Evolutionary conservation across 768 basidiomycete species (phyloP), one percentile per base, ranked within the genome.

Genomic region (Psilocybe azurescens): DNA sequence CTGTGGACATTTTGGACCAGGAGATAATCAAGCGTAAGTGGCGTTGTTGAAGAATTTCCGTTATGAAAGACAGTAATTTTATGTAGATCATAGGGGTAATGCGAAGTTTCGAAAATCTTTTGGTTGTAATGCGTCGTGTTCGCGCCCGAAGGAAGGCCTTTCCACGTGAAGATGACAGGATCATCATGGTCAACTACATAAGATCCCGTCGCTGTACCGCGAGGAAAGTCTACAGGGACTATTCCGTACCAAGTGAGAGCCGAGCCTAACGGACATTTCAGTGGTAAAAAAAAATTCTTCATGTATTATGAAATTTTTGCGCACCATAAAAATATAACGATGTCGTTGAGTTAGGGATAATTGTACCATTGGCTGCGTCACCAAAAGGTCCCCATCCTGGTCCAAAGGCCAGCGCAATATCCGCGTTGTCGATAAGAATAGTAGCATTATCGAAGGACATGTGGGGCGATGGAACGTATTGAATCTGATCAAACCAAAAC

Each of bases 401-500:
- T 13, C 69, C 66, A 56, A 60, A 70, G 8, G 62, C 55, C 33
- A 36, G 33, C 6, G 7, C 33, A 36, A 1, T 36, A 36, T 74
- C 73, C 7, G 24, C 30, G 39, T 60, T 62, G 13, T 70, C 69
- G 4, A 73, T 47, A 10, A 67, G 28, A 16, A 73, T 56, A 2
- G 65, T 60, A 8, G 61, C 62, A 9, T 62, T 59, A 29, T 68
- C 68, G 28, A 69, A 46, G 7, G 63, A 30, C 3, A 65, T 53
- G 11, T 36, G 7, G n/a, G 56, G 62, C 5, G 68, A 53, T 5
- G 73, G 75, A 33, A 67, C 55, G 32, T 74, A 76, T 10, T 67
- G 58, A 20, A 76, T 66, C 14, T 60, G n/a, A 33, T 76, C 75
- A 24, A 74, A 59, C 69, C 66, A 74, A 54, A 76, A 76, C 5